Evolutionary conservation across 768 basidiomycete species (phyloP), one percentile per base, ranked within the genome.

Genomic region (Inosperma sp.): DNA sequence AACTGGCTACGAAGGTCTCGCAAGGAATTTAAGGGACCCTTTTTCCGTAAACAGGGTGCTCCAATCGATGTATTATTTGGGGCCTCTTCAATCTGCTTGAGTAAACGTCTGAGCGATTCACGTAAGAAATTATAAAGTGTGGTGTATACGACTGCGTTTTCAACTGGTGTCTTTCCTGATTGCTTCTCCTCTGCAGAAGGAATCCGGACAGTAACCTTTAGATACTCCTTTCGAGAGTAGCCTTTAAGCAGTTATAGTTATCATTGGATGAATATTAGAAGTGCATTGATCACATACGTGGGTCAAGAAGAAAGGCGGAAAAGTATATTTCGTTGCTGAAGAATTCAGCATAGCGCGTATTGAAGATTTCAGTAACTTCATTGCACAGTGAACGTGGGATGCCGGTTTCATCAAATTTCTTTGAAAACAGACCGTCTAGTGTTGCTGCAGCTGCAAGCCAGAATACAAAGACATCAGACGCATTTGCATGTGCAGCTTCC

Each of bases 381-480:
- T 52, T 23, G 19, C 34, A 26, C 21, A 56, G 52, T 16, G 35
- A 1, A 7, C 37, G 37, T 14, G 54, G 17, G 43, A 60, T 58
- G 12, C 57, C 56, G 16, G 53, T 56, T 22, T 51, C 35, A 13
- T 14, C 26, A 26, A 22, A 14, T 22, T 25, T 22, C 13, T 49
- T 31, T 3, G 25, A 5, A 35, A 58, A 58, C 5, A 60, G 43
- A 16, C 54, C 49, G 21, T 59, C 54, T 5, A 63, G 48, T 19
- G 56, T 52, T 6, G 55, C 48, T 5, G 53, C 59, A 37, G 50
- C 53, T 2, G 59, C 61, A 26, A 62, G 52, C 62, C 61, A 64
- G 36, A 64, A 64, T n/a, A 59, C 37, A 34, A 60, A 60, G 3
- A 62, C 59, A 54, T 64, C 62, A 14, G 62, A 51, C 8, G 47